These are phyloP conservation scores for Lepidium didymum DNA, from an alignment of 345 rosid genomes.

Conservation along the genomic window DNA sequence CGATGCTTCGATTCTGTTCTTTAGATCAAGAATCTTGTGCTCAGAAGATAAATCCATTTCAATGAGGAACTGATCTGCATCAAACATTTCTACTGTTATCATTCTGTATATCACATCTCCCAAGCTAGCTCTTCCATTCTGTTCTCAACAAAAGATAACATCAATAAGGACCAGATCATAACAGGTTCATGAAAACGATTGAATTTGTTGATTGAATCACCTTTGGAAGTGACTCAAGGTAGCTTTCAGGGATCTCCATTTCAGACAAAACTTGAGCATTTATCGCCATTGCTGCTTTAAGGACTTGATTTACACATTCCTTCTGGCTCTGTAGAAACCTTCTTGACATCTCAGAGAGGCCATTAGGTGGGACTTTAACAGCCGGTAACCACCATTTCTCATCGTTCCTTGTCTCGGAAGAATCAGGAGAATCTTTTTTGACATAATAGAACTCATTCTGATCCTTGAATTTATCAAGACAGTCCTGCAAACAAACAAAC, in stretches of 20 bases:
- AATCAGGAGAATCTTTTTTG: constrained; percentile 58
- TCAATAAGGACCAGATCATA: not conserved
- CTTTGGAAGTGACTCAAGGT: constrained; percentile 86
- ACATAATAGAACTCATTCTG: constrained; percentile 63
- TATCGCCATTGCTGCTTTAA: constrained; percentile 95
- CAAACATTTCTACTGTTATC: constrained; percentile 70
- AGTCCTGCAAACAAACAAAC: constrained; percentile 41
- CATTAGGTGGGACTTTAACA: constrained; percentile 63
- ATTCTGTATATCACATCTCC: constrained; percentile 66
- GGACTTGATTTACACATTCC: constrained; percentile 83
- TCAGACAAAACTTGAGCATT: constrained; percentile 80
- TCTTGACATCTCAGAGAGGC: constrained; percentile 58
- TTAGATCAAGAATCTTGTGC: constrained; percentile 73
- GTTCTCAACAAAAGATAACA: constrained; percentile 6
- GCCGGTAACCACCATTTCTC: constrained; percentile 96
- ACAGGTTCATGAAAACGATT: not conserved
- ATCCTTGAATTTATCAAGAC: constrained; percentile 72
- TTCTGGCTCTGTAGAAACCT: constrained; percentile 75
- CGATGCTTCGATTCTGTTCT: constrained; percentile 87
- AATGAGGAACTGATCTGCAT: constrained; percentile 68
- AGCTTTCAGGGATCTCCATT: constrained; percentile 84
- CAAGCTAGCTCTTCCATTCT: constrained; percentile 87
- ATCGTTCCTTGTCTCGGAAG: constrained; percentile 50
- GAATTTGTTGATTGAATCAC: constrained; percentile 24
- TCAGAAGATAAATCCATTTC: constrained; percentile 70